Evolutionary conservation across 139 green algal genomes (phyloP).

Genomic region (Volvox reticuliferus): DNA sequence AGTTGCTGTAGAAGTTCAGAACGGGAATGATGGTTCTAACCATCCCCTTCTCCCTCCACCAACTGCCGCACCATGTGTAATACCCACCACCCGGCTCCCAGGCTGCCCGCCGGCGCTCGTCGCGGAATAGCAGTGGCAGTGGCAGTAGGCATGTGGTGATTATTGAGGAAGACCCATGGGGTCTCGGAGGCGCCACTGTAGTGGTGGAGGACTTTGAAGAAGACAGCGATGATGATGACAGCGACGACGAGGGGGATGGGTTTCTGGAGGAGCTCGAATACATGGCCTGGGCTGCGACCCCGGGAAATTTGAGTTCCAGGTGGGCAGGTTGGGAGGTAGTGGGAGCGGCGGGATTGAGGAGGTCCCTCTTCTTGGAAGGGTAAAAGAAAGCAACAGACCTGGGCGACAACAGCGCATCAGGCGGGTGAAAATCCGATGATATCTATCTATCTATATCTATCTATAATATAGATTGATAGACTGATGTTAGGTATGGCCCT

Average conservation of each 20-base stretch:
- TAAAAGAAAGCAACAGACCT: no score
- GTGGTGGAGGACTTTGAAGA: not conserved
- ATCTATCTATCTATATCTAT: no score
- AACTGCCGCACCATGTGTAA: no score
- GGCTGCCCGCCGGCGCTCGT: not conserved
- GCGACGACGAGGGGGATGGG: slow-evolving; percentile 4
- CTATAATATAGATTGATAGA: no score
- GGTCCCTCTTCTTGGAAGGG: no score
- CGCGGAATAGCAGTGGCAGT: not conserved
- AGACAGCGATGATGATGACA: slow-evolving; percentile 5
- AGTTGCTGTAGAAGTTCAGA: no score
- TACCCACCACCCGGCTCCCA: not conserved
- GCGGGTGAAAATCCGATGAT: no score
- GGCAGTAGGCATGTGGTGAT: not conserved
- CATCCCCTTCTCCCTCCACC: no score
- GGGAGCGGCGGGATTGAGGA: no score
- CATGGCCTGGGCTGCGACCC: not conserved
- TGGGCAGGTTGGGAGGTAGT: not conserved
- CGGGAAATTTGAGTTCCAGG: slow-evolving; percentile 4
- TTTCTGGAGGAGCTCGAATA: slow-evolving; percentile 19
- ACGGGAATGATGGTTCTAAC: no score
- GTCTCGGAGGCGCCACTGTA: not conserved
- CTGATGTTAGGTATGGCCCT: no score
- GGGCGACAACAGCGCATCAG: no score
- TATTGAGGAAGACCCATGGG: not conserved